Percentiles rank a stretch among this genome's conserved stretches.
Evolutionary conservation across 306 rosid species (phyloP).

Genomic region (Cucurbita moschata): DNA sequence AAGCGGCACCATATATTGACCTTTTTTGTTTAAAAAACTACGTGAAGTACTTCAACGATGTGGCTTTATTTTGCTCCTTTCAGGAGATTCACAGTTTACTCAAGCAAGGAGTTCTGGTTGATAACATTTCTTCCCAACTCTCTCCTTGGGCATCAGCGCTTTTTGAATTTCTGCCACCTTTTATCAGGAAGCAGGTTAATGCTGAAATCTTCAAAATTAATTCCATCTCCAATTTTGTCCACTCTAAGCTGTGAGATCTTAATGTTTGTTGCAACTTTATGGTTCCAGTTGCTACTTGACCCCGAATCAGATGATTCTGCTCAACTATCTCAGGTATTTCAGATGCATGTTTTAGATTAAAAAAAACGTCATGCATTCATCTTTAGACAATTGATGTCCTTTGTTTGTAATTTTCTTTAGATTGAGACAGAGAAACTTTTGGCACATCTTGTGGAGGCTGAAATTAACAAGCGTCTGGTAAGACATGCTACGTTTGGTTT

Average conservation of each 20-base stretch:
- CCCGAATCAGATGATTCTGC: slow-evolving; percentile 99
- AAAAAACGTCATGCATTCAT: neutral
- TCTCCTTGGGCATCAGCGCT: slow-evolving; percentile 98
- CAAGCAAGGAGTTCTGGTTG: slow-evolving; percentile 56
- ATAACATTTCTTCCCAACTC: slow-evolving; percentile 64
- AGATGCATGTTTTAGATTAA: neutral
- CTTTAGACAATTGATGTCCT: slow-evolving; percentile 12
- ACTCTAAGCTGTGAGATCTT: neutral
- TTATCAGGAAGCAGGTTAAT: slow-evolving; percentile 74
- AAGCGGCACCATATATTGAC: neutral
- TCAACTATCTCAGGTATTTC: slow-evolving; percentile 89
- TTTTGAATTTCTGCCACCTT: slow-evolving; percentile 86
- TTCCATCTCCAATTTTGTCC: neutral
- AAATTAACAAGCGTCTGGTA: slow-evolving; percentile 86
- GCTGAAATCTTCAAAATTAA: neutral
- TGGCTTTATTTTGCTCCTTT: neutral
- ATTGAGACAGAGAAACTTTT: slow-evolving; percentile 95
- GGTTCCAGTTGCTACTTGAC: slow-evolving; percentile 65
- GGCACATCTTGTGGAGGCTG: slow-evolving; percentile 90
- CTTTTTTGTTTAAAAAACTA: neutral
- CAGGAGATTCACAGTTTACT: slow-evolving; percentile 91
- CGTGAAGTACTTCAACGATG: neutral
- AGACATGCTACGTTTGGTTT: slow-evolving; percentile 2
- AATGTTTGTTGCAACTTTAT: neutral
- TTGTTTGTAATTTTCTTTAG: slow-evolving; percentile 23